Conservation (phyloP, 2,329 filamentous ascomycete species). For the Cytospora leucostoma region DNA sequence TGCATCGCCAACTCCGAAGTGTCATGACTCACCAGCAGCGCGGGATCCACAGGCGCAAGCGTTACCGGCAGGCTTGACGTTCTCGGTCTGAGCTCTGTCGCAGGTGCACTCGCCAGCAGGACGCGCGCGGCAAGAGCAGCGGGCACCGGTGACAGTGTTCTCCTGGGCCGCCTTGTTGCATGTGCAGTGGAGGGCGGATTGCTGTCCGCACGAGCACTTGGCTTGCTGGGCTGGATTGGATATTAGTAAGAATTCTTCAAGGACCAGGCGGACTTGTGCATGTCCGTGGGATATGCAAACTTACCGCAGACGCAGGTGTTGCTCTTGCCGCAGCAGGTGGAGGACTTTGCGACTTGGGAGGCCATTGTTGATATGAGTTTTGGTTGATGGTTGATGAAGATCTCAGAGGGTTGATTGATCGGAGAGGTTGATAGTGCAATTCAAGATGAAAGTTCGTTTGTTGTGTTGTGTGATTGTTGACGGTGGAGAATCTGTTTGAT, state of each 20-base stretch:
- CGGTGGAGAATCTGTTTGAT: not conserved
- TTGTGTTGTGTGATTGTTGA: not conserved
- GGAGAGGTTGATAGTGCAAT: not conserved
- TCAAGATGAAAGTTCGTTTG: not conserved
- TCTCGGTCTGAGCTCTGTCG: slow-evolving; percentile 70
- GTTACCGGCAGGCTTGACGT: slow-evolving; percentile 58
- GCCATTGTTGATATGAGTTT: slow-evolving; percentile 35
- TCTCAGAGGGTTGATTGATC: not conserved
- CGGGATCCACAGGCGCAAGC: slow-evolving; percentile 79
- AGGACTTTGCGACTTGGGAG: slow-evolving; percentile 38
- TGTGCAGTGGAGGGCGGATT: slow-evolving; percentile 81
- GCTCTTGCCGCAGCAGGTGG: slow-evolving; percentile 60
- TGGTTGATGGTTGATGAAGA: slow-evolving; percentile 6
- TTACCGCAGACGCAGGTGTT: slow-evolving; percentile 59
- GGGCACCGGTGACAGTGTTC: slow-evolving; percentile 70
- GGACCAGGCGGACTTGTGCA: not conserved
- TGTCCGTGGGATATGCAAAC: slow-evolving; percentile 32
- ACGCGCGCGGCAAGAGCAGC: slow-evolving; percentile 82
- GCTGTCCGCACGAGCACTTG: slow-evolving; percentile 86
- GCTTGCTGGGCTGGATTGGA: slow-evolving; percentile 57
- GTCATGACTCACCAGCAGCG: slow-evolving; percentile 59
- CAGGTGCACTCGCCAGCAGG: slow-evolving; percentile 82
- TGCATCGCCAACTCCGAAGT: not conserved
- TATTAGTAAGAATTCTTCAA: not conserved
- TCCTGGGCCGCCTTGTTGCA: slow-evolving; percentile 77